Conservation (phyloP, 768 basidiomycete species). For the Hypholoma sublateritium region DNA sequence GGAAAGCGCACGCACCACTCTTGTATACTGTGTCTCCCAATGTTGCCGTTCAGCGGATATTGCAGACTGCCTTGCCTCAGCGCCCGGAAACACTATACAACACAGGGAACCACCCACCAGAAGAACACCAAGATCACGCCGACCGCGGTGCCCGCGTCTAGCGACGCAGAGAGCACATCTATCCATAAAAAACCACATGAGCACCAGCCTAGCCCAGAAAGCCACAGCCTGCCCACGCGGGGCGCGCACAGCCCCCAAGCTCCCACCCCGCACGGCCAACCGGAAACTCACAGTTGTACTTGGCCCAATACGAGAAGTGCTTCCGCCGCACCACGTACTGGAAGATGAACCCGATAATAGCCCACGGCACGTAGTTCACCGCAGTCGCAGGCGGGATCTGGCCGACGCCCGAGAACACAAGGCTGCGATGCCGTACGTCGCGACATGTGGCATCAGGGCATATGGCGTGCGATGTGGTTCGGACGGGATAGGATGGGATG, state of each 20-base stretch:
- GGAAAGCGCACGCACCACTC: slow-evolving; percentile 28
- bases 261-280: neutral
- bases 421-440: slow-evolving; percentile 27
- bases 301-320: slow-evolving; percentile 73
- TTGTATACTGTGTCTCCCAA: slow-evolving; percentile 35
- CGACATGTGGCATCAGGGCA: too few species aligned
- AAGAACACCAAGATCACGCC: slow-evolving; percentile 71
- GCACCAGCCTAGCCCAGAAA: neutral
- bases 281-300: slow-evolving; percentile 70
- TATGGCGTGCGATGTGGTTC: too few species aligned
- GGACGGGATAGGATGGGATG: neutral
- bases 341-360: slow-evolving; percentile 74
- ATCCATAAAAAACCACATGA: neutral
- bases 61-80: slow-evolving; percentile 32
- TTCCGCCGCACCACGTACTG: slow-evolving; percentile 68
- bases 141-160: slow-evolving; percentile 72
- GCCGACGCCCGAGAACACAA: slow-evolving; percentile 68
- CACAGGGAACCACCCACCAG: slow-evolving; percentile 39
- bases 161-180: slow-evolving; percentile 76
- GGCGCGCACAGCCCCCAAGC: too few species aligned
- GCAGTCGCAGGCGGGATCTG: slow-evolving; percentile 82
- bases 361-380: slow-evolving; percentile 83
- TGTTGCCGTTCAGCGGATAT: slow-evolving; percentile 41
- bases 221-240: too few species aligned
- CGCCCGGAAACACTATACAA: neutral